Percentiles rank a stretch among this genome's conserved stretches.
Evolutionary conservation across 306 rosid genomes (phyloP).

Genomic region (Carpinus fangiana): DNA sequence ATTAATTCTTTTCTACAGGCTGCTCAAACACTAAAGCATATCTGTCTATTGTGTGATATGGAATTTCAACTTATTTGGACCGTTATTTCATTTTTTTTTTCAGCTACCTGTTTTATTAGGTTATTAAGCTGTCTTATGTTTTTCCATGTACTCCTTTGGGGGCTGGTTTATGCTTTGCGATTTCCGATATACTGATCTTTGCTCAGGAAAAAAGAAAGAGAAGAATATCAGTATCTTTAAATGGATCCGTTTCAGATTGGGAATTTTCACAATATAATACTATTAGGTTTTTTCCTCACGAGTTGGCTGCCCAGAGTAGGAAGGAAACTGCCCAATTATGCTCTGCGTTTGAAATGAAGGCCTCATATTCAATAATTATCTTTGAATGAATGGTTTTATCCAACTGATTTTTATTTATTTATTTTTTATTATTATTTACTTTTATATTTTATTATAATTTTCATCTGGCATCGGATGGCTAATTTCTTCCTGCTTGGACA

Average conservation of each 20-base stretch:
- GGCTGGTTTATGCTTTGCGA: not conserved
- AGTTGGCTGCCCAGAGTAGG: slow-evolving; percentile 6
- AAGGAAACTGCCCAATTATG: not conserved
- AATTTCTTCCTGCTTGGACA: not conserved
- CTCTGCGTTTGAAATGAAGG: slow-evolving; percentile 5
- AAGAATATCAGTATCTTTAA: not conserved
- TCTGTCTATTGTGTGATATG: not conserved
- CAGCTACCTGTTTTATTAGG: not conserved
- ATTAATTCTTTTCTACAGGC: not conserved
- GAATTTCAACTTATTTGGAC: not conserved
- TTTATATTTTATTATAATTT: not conserved
- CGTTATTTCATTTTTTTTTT: not conserved
- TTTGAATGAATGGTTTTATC: not conserved
- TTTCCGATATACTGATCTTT: not conserved
- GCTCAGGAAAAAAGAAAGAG: too few species aligned
- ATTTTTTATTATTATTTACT: not conserved
- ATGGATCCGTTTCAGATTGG: not conserved
- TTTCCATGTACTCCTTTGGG: not conserved
- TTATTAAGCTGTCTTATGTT: not conserved
- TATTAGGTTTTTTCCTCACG: slow-evolving; percentile 5
- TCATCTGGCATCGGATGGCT: not conserved
- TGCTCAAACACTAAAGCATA: not conserved
- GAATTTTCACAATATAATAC: not conserved
- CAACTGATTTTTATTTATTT: not conserved
- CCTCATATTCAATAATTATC: not conserved